phyloP scores from a whole-genome alignment of 2,329 filamentous ascomycete genomes.

The Pseudopithomyces chartarum region DNA sequence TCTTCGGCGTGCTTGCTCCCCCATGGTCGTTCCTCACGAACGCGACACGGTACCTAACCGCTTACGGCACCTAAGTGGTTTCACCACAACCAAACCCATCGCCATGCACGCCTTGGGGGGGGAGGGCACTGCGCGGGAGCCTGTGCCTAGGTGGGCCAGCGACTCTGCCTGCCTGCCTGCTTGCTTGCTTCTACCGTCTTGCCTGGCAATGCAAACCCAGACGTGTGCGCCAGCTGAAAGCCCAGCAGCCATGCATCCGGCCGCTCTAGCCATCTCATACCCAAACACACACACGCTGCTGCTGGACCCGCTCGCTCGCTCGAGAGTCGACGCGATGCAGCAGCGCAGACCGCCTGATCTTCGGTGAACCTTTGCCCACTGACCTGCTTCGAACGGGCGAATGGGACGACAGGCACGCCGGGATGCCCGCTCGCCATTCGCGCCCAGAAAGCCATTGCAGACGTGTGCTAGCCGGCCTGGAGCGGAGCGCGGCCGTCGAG shows the following conservation, averaged over 20 bases:
- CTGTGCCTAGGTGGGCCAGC: neutral
- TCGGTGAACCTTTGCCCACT: neutral
- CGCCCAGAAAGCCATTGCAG: neutral
- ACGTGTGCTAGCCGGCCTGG: neutral
- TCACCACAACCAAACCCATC: neutral
- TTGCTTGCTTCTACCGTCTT: too few species aligned
- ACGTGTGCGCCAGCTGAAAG: too few species aligned
- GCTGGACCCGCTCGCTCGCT: too few species aligned
- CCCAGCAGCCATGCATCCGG: too few species aligned
- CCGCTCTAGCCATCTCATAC: too few species aligned
- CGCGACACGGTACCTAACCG: slow-evolving; percentile 1
- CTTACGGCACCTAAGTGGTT: slow-evolving; percentile 1
- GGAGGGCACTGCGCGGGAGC: neutral
- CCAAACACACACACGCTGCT: too few species aligned
- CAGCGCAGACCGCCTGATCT: neutral
- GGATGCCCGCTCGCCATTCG: slow-evolving; percentile 2
- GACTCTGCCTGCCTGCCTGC: too few species aligned
- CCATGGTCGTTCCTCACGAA: neutral
- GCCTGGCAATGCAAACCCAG: too few species aligned
- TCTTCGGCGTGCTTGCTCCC: neutral
- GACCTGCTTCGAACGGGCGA: neutral
- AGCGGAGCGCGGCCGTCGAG: neutral
- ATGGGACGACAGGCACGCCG: neutral
- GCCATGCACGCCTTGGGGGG: slow-evolving; percentile 3
- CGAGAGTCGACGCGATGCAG: too few species aligned